Evolutionary conservation across 1,284 basidiomycete genomes (phyloP).

Genomic region (Macrocystidia cucumis): DNA sequence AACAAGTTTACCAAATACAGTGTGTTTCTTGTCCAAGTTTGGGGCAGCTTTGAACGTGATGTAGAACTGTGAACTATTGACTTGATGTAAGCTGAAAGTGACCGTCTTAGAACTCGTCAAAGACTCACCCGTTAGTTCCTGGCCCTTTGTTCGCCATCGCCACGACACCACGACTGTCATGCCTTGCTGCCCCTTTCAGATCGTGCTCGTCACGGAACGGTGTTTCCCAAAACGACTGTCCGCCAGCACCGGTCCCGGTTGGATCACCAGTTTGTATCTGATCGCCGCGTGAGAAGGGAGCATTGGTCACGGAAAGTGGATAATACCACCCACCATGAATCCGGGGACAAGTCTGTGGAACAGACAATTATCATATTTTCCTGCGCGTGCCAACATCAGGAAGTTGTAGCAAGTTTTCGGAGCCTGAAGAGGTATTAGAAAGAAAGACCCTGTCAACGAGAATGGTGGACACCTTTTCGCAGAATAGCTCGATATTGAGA

Average conservation of each 20-base stretch:
- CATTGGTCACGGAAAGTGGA: background rate
- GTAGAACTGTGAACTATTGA: slow-evolving; percentile 78
- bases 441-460: background rate
- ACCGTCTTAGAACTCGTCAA: background rate
- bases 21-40: slow-evolving; percentile 83
- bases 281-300: background rate
- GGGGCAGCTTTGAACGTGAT: slow-evolving; percentile 79
- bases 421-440: slow-evolving; percentile 41
- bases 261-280: slow-evolving; percentile 95
- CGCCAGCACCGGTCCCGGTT: slow-evolving; percentile 91
- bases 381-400: slow-evolving; percentile 81
- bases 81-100: slow-evolving; percentile 3
- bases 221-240: slow-evolving; percentile 91
- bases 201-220: slow-evolving; percentile 93
- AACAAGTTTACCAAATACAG: slow-evolving; percentile 94
- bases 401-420: slow-evolving; percentile 99
- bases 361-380: slow-evolving; percentile 84
- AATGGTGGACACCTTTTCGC: slow-evolving; percentile 61
- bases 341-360: slow-evolving; percentile 96
- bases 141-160: slow-evolving; percentile 93
- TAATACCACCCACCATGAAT: slow-evolving; percentile 72
- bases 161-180: slow-evolving; percentile 73
- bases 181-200: slow-evolving; percentile 78
- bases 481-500: slow-evolving; percentile 89
- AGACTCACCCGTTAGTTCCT: slow-evolving; percentile 67